Base-by-base conservation (phyloP, 2,329 filamentous ascomycete species). In the Stachybotrys elegans region DNA sequence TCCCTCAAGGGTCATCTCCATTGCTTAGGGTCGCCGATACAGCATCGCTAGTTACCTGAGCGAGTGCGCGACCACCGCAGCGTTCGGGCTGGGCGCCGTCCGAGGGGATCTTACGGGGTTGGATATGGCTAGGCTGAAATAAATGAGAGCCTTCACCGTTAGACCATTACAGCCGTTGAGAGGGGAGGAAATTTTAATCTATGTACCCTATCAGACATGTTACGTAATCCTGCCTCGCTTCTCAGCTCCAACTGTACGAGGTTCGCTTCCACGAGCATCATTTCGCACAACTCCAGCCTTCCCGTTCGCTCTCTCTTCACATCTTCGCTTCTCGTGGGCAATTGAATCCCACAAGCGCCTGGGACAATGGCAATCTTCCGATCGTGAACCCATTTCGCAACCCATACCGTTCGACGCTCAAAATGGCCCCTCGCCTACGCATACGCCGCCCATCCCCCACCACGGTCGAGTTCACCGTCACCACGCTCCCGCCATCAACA, bases 391-490 rank as follows among this genome's bases (percentile, higher is more conserved):
- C n/a, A n/a, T n/a, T n/a, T n/a, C n/a, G n/a, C n/a, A n/a, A n/a
- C n/a, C n/a, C n/a, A n/a, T n/a, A n/a, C n/a, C n/a, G n/a, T n/a
- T n/a, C n/a, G 41, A 87, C 88, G 84, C 73, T 86, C 51, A 78
- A 76, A 34, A 78, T 74, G 17, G 57, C 70, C 1, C 78, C 81
- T 9, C 76, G 76, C 53, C 79, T 88, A 41, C 75, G 71, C 54
- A 76, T 77, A 48, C 76, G 81, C 51, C 78, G 81, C 19, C 86
- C 88, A 40, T 91, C 93, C 20, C 84, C 88, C 38, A 94, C 90
- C 3, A 95, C 93, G n/a, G 83, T 88, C 61, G 86, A 88, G 53
- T 97, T 92, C 74, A 94, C 86, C 22, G 88, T 96, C 44, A 93
- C 91, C 27, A 96, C 91, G 46, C 80, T 82, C 36, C 81, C 86